Evolutionary conservation across 345 rosid genomes (phyloP), one percentile per base, ranked within the genome.

Genomic region (Hirschfeldia incana): DNA sequence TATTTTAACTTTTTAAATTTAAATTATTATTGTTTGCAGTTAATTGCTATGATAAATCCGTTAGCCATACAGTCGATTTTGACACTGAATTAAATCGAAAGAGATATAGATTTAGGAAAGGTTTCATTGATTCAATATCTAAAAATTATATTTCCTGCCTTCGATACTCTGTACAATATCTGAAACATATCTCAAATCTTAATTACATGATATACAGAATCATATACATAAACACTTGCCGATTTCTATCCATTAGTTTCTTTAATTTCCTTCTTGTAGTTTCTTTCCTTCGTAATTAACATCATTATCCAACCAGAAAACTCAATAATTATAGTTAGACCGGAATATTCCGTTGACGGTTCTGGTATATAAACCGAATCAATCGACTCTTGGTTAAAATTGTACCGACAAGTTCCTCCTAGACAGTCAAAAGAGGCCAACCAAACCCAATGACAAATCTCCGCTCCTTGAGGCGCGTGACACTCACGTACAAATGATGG

Each of bases 121-220:
- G 30, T 39, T 27, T 29, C 12, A 37, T 28, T 17, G 29, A 0
- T 51, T 76, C 32, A 65, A 29, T 29, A 72, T 42, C 29, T 65
- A 57, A 29, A 65, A 37, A 13, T 29, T 7, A 4, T 30, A 17
- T 39, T 39, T 66, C 11, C 29, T 71, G 3, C 37, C 49, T 42
- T 57, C 60, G 11, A 55, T 46, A 29, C 67, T 29, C 33, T 0
- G 61, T 39, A 72, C 8, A 55, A 32, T 29, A 78, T 78, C 77
- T 55, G 15, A 76, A 70, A 66, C 30, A 58, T 55, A 66, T 78
- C 77, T 72, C 67, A 65, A 28, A 72, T 21, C 8, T 72, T 65
- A 21, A 66, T 37, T 57, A 17, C 39, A 58, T 17, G 73, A 78
- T 72, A 27, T 51, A 36, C 71, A 70, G 57, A 70, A 77, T 77